A percentile compares a stretch with the other conserved stretches of the same genome.
These are phyloP conservation scores for Globisporangium nagaii DNA, from an alignment of 352 stramenopile species.

Conservation along the genomic window DNA sequence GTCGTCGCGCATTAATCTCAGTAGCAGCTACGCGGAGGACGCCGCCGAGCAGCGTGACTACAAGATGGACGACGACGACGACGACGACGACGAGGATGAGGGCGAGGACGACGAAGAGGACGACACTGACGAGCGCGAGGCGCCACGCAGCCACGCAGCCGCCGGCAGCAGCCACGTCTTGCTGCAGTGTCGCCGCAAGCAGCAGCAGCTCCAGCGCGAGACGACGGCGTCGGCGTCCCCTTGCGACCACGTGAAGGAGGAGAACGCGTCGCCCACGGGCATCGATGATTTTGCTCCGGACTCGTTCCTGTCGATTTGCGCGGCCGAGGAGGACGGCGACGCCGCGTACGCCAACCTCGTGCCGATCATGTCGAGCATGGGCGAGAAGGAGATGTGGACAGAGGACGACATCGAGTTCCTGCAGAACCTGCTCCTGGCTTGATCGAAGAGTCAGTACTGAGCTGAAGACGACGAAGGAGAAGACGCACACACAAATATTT, in stretches of 20 bases:
- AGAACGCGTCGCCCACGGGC: slow-evolving; percentile 41
- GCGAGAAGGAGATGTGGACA: slow-evolving; percentile 62
- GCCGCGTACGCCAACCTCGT: slow-evolving; percentile 33
- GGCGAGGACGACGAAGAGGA: background rate
- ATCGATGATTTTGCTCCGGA: slow-evolving; percentile 60
- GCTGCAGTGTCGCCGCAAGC: slow-evolving; percentile 4
- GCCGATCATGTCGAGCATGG: slow-evolving; percentile 37
- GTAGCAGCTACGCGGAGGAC: background rate
- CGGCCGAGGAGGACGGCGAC: slow-evolving; percentile 20
- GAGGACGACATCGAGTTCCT: slow-evolving; percentile 82
- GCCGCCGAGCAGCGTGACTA: background rate
- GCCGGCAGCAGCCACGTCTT: background rate
- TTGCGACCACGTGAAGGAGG: slow-evolving; percentile 17
- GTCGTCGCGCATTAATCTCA: background rate
- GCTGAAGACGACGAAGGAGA: background rate
- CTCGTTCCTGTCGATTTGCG: slow-evolving; percentile 42
- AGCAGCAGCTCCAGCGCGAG: slow-evolving; percentile 5
- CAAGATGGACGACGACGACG: background rate
- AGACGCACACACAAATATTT: background rate
- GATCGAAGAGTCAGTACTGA: slow-evolving; percentile 12
- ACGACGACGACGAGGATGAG: background rate
- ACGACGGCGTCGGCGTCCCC: background rate
- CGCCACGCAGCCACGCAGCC: background rate
- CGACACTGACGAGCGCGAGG: slow-evolving; percentile 1
- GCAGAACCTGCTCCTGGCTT: slow-evolving; percentile 63